Evolutionary conservation across 2,329 filamentous ascomycete genomes (phyloP), one percentile per base, ranked within the genome.

Genomic region (Ascochyta viciae-villosae): DNA sequence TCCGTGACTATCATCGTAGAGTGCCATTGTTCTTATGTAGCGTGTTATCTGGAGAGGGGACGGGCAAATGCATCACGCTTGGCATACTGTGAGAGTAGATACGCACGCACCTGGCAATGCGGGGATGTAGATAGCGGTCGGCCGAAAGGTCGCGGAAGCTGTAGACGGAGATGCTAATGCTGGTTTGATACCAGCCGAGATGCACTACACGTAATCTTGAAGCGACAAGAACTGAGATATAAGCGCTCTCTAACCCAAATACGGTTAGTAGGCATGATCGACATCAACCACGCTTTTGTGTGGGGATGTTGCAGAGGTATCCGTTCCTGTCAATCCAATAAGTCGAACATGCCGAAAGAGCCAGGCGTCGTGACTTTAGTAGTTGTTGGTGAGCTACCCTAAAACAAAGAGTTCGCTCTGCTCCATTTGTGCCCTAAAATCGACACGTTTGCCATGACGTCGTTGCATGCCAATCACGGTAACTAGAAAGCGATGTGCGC

Each of bases 401-500:
- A 60, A 31, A n/a, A 56, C 57, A 22, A 56, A 60, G 4, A 50
- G 15, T 13, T 55, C 44, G 6, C 19, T 34, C 6, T 50, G 44
- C 41, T 56, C 43, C 51, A 63, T 54, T 6, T 54, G 31, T 22
- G 27, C 31, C 13, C 53, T 56, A 9, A 60, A 12, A 13, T 63
- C 54, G 13, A 63, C 19, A 6, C 57, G 50, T 39, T 43, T 56
- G 12, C 54, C 54, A n/a, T 49, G 44, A n/a, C 50, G 56, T 22
- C 62, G 45, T 43, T 71, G 71, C 24, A 57, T 53, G 2, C 64
- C 55, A 12, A 74, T 58, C 1, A 56, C 60, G 13, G 60, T 61
- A 6, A 60, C 45, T n/a, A 75, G 41, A 42, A 75, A 73, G 12
- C 54, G 42, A 48, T 68, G 57, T 1, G 70, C 72, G n/a, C 72